Evolutionary conservation across 2,329 filamentous ascomycete genomes (phyloP), one percentile per base, ranked within the genome.

Genomic region (Trichoderma afroharzianum): DNA sequence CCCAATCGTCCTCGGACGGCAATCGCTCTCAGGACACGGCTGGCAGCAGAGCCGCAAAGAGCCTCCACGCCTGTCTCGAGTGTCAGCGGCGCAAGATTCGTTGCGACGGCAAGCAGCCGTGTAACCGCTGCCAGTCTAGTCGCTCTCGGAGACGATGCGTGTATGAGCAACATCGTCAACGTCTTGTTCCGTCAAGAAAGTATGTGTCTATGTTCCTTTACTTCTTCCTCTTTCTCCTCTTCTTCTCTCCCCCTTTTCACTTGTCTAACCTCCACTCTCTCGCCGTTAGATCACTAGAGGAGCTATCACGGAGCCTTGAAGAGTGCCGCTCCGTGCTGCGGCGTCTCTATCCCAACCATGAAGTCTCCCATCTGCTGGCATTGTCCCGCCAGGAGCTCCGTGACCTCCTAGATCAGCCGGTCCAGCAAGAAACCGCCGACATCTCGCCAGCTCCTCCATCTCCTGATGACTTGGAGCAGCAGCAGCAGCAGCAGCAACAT

Each of bases 71-170:
- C 47, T 94, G 92, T 79, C 90, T 92, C 62, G 91, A 93, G 76
- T 94, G 93, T 82, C 91, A 94, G 78, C 87, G 93, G 75, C 88
- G 93, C 73, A 96, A 95, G 81, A 95, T 95, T 71, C 91, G 93
- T 74, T 96, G 93, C 78, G 92, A 95, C 82, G 93, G 93, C 69
- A 88, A 91, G 75, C 91, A 93, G 77, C 93, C 93, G 12, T 96
- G 93, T 78, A 92, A 92, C 47, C 93, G 94, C 79, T 96, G 93
- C 79, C 87, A 93, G 71, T 94, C 92, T 80, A 95, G 93, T 79
- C 90, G 93, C 71, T 92, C 93, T 73, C 91, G 92, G 4, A 93
- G 94, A 79, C 86, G 89, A 69, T 95, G 93, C 79, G 90, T 91
- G 76, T 95, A 95, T 80, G 91, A 93, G 75, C 94, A 95, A 81